These are phyloP conservation scores for Chalciporus piperatus DNA, from an alignment of 768 basidiomycete genomes.

Conservation along the genomic window DNA sequence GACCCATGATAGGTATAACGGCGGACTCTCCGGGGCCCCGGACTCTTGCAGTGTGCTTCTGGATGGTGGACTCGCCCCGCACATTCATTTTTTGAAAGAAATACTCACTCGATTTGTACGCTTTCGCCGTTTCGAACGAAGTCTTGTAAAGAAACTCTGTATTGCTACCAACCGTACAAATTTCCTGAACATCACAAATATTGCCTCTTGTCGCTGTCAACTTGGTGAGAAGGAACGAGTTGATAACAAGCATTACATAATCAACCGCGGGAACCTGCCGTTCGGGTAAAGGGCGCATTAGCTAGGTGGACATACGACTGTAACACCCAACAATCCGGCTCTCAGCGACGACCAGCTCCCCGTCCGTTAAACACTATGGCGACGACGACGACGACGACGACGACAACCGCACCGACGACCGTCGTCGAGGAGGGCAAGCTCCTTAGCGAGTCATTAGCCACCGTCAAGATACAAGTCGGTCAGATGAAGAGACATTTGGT, in stretches of 20 bases:
- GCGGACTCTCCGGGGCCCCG: too few relatives aligned
- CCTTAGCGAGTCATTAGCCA: conserved; percentile 79
- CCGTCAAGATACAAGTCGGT: conserved; percentile 87
- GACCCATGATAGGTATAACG: neutral
- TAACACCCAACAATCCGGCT: conserved; percentile 1
- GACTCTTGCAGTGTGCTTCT: too few relatives aligned
- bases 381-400: conserved; percentile 14
- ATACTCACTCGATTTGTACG: too few relatives aligned
- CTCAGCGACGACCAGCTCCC: conserved; percentile 1
- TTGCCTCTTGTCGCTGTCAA: too few relatives aligned
- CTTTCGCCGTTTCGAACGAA: too few relatives aligned
- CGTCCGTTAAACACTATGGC: conserved; percentile 20
- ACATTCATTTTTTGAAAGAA: too few relatives aligned
- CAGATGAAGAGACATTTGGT: conserved; percentile 95
- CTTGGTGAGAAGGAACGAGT: too few relatives aligned
- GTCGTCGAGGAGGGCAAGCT: conserved; percentile 77
- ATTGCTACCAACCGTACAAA: too few relatives aligned
- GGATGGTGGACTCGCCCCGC: too few relatives aligned
- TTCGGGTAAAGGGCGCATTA: conserved; percentile 4
- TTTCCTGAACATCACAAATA: too few relatives aligned
- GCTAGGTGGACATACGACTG: neutral
- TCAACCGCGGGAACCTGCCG: neutral
- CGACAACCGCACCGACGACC: conserved; percentile 27
- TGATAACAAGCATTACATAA: conserved; percentile 11
- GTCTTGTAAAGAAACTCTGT: too few relatives aligned